Conservation (phyloP, 2,329 filamentous ascomycete species). For the Colletotrichum trifolii region DNA sequence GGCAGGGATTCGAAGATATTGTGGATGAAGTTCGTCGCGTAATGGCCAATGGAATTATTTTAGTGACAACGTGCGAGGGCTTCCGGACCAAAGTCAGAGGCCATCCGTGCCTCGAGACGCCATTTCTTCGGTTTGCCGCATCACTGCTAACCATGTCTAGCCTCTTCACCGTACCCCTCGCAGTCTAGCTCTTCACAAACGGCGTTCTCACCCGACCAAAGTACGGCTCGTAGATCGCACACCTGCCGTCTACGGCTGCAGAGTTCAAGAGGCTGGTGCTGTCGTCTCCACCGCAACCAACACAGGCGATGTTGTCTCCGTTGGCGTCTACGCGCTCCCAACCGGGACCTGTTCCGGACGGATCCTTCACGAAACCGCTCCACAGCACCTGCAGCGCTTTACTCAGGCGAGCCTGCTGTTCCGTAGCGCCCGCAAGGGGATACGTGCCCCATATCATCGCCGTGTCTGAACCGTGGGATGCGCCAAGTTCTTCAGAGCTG, state of each 20-base stretch:
- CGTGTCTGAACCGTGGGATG: slow-evolving; percentile 22
- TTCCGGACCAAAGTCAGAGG: no score
- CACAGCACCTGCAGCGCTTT: slow-evolving; percentile 7
- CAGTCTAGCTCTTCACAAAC: slow-evolving; percentile 3
- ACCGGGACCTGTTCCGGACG: slow-evolving; percentile 4
- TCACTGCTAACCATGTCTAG: no score
- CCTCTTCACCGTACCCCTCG: no score
- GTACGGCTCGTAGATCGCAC: slow-evolving; percentile 1
- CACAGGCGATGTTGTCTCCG: neutral
- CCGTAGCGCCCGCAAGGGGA: slow-evolving; percentile 4
- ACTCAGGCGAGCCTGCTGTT: slow-evolving; percentile 9
- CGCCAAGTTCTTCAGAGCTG: slow-evolving; percentile 14
- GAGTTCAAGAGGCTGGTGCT: neutral
- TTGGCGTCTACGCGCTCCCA: slow-evolving; percentile 11
- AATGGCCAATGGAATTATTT: no score
- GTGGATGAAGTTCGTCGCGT: no score
- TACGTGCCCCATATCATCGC: slow-evolving; percentile 23
- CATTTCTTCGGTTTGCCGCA: no score
- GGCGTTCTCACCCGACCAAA: slow-evolving; percentile 15
- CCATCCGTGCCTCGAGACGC: no score
- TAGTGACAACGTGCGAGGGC: no score
- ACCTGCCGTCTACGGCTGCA: slow-evolving; percentile 1
- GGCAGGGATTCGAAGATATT: no score
- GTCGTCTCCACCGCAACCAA: neutral
- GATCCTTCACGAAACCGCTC: slow-evolving; percentile 24